A percentile compares a stretch with the other conserved stretches of the same genome.
phyloP scores from a whole-genome alignment of 306 rosid genomes.

The Senna siamea region DNA sequence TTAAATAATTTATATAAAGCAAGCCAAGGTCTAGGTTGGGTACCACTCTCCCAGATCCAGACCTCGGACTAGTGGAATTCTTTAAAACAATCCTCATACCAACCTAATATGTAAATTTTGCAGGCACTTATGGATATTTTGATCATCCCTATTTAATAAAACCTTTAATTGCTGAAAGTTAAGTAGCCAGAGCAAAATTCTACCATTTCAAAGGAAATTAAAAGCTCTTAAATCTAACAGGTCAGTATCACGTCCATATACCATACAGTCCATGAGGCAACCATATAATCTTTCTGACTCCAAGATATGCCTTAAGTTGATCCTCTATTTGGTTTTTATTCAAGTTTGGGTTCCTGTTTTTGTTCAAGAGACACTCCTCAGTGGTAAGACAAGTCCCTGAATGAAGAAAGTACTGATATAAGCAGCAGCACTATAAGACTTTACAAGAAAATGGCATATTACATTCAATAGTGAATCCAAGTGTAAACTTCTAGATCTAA shows the following conservation, averaged over 20 bases:
- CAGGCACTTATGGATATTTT: no score
- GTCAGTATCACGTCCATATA: conserved; percentile 45
- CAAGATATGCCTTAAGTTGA: conserved; percentile 81
- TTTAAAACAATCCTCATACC: no score
- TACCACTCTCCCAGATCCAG: no score
- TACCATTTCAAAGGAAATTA: conserved; percentile 10
- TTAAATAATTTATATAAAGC: no score
- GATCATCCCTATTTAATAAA: neutral
- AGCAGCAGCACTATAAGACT: conserved; percentile 28
- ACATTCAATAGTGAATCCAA: conserved; percentile 1
- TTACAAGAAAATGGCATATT: conserved; percentile 17
- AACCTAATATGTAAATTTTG: no score
- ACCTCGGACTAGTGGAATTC: no score
- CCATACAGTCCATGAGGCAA: conserved; percentile 89
- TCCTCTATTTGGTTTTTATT: conserved; percentile 78
- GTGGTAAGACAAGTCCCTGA: conserved; percentile 97
- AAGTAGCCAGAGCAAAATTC: conserved; percentile 25
- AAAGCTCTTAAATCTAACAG: conserved; percentile 17
- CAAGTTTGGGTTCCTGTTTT: conserved; percentile 85
- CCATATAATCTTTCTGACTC: conserved; percentile 84
- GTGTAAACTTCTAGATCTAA: conserved; percentile 8
- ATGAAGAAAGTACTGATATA: conserved; percentile 38
- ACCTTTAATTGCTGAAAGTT: conserved; percentile 14
- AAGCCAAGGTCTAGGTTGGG: no score
- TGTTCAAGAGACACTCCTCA: conserved; percentile 91